Evolutionary conservation across 2,329 filamentous ascomycete species (phyloP), one percentile per base, ranked within the genome.

Genomic region (Pseudocercospora fuligena): DNA sequence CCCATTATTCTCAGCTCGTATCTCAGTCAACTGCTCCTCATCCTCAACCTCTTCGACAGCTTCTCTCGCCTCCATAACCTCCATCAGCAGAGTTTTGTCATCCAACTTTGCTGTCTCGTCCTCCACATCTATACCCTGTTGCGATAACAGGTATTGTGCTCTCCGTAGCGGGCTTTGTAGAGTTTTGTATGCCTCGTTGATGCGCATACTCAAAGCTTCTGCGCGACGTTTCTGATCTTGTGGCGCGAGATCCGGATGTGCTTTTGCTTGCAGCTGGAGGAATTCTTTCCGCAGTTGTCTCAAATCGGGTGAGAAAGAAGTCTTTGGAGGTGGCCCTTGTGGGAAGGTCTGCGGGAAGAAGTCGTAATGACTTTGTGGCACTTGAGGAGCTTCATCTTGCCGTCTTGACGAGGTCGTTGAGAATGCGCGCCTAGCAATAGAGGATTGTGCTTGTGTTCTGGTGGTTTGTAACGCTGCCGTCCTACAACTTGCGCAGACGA

Each of bases 121-220:
- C 72, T 89, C 88, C 0, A 95, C 88, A 75, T 97, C 92, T 21
- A 94, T 86, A 0, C 90, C 92, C 47, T 89, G 86, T 46, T 66
- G 66, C 3, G 81, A 80, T 0, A 98, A 86, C 5, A 98, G 82
- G 78, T 98, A 97, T 78, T 97, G 93, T n/a, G 94, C 94, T 25
- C 95, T 88, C 57, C 87, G 80, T 12, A 99, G 83, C 16, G 95
- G 94, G 72, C 90, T 88, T 59, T 87, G 83, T 0, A 99, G 86
- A 2, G 94, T 97, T 75, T 88, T 90, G 85, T 96, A 98, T 0
- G 95, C 95, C 71, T 93, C 90, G 83, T 98, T 98, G 78, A 98
- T 94, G 27, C 88, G 86, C 7, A 92, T 87, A 9, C 91, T 95
- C n/a, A 89, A 83, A 0, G 89, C 91, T 78, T 96, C 92, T 21